These are phyloP conservation scores for Persicaria maculosa DNA, from an alignment of 148 eudicot species.

Conservation along the genomic window DNA sequence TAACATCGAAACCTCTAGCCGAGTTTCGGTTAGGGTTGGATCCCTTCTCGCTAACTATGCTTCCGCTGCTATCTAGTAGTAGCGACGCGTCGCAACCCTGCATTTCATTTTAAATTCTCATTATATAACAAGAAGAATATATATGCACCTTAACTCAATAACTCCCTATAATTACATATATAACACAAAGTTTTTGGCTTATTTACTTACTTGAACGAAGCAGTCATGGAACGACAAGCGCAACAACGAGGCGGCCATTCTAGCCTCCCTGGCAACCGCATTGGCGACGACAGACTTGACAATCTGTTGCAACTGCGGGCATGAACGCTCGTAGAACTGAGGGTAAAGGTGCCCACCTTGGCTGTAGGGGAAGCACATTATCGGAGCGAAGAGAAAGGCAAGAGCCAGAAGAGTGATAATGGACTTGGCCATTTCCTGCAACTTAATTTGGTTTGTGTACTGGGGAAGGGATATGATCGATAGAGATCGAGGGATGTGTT, in stretches of 20 bases:
- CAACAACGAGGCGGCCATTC: conserved; percentile 33
- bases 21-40: conserved; percentile 67
- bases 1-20: conserved; percentile 66
- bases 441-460: too few relatives aligned
- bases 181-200: too few relatives aligned
- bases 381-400: neutral
- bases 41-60: conserved; percentile 56
- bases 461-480: too few relatives aligned
- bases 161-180: too few relatives aligned
- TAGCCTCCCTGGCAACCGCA: conserved; percentile 21
- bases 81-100: conserved; percentile 89
- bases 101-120: neutral
- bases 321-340: conserved; percentile 29
- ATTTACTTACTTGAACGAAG: conserved; percentile 35
- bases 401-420: neutral
- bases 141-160: too few relatives aligned
- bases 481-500: too few relatives aligned
- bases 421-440: neutral
- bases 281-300: conserved; percentile 30
- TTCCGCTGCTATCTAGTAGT: conserved; percentile 55
- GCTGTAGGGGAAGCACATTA: neutral
- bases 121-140: too few relatives aligned
- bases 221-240: conserved; percentile 69
- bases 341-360: neutral
- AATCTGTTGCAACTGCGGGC: conserved; percentile 47